These are phyloP conservation scores for Capsicum chinense DNA, from an alignment of 257 asterid species.

Conservation along the genomic window DNA sequence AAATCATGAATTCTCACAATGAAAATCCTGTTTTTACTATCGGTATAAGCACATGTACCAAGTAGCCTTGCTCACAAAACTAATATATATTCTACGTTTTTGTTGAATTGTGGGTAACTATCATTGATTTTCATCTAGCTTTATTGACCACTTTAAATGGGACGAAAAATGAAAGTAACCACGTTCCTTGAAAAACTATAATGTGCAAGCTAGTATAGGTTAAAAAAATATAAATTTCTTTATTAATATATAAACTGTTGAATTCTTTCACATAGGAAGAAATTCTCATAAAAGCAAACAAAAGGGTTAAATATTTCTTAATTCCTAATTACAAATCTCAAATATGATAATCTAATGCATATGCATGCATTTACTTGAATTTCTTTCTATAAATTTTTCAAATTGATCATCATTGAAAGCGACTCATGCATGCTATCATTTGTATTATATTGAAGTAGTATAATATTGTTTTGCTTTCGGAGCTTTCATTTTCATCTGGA, in stretches of 20 bases:
- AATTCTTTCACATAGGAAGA: neutral
- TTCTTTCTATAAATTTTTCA: neutral
- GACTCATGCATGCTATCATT: neutral
- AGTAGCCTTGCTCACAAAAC: neutral
- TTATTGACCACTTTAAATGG: neutral
- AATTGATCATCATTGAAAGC: neutral
- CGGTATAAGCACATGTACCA: neutral
- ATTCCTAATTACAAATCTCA: neutral
- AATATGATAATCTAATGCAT: no score
- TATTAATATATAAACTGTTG: neutral
- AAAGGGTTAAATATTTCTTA: neutral
- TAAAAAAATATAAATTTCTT: no score
- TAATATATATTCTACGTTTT: neutral
- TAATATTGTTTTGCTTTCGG: neutral
- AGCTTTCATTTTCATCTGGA: conserved; percentile 22
- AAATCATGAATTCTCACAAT: neutral
- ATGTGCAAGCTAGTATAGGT: neutral
- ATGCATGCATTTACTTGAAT: no score
- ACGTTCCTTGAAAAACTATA: neutral
- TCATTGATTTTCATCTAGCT: neutral
- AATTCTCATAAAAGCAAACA: neutral
- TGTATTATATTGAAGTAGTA: neutral
- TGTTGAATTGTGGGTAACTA: accelerated
- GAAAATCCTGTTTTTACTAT: neutral
- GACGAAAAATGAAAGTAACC: neutral